phyloP scores from a whole-genome alignment of 2,329 filamentous ascomycete species.

The Fusarium sp. region DNA sequence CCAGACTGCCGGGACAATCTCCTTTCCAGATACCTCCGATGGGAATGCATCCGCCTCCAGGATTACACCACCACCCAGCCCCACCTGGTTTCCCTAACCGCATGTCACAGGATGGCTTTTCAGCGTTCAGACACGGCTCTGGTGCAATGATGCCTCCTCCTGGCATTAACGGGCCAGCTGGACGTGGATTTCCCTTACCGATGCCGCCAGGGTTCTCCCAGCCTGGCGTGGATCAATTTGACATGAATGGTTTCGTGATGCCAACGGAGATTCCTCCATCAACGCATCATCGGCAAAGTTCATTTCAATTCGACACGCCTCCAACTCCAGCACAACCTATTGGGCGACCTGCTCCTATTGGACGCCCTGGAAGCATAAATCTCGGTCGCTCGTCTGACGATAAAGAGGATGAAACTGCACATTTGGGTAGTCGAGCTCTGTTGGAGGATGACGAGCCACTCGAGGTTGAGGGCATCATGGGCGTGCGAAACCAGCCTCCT shows the following conservation, averaged over 20 bases:
- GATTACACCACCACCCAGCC: slow-evolving; percentile 53
- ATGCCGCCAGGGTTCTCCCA: slow-evolving; percentile 55
- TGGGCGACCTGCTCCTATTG: slow-evolving; percentile 86
- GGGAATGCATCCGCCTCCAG: slow-evolving; percentile 63
- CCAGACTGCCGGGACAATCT: slow-evolving; percentile 54
- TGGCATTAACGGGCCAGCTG: slow-evolving; percentile 60
- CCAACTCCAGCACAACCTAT: slow-evolving; percentile 76
- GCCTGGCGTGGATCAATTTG: slow-evolving; percentile 49
- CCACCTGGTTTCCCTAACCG: slow-evolving; percentile 68
- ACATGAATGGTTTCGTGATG: slow-evolving; percentile 50
- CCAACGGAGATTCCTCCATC: slow-evolving; percentile 51
- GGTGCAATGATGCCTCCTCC: slow-evolving; percentile 64
- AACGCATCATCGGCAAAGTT: slow-evolving; percentile 81
- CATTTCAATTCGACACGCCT: slow-evolving; percentile 73
- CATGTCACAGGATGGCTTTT: slow-evolving; percentile 67
- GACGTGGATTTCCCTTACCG: slow-evolving; percentile 58
- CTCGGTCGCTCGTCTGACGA: slow-evolving; percentile 64
- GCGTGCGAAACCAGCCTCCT: slow-evolving; percentile 64
- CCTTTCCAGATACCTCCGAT: slow-evolving; percentile 67
- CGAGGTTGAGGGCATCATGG: slow-evolving; percentile 49
- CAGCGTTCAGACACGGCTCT: slow-evolving; percentile 60
- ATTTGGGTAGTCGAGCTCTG: slow-evolving; percentile 90
- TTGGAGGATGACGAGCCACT: slow-evolving; percentile 78
- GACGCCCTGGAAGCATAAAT: slow-evolving; percentile 81
- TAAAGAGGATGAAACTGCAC: slow-evolving; percentile 79